Base-by-base conservation (phyloP, 768 basidiomycete genomes). In the Udeniomyces megalosporus region DNA sequence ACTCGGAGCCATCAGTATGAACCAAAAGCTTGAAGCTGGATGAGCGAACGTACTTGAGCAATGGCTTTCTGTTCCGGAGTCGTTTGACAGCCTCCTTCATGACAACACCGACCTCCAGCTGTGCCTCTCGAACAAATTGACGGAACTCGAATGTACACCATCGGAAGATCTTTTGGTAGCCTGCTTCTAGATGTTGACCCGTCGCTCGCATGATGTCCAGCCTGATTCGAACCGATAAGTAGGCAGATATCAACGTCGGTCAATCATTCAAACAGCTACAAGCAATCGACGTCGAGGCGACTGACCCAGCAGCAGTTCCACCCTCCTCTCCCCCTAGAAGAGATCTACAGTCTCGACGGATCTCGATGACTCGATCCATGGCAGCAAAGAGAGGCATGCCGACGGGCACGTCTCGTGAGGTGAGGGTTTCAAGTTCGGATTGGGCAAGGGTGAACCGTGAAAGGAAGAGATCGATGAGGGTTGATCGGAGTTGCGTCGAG, bases 121-220 rank as follows among this genome's bases (percentile, higher is more conserved):
- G 82, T 12, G 80, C 77, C 61, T 87, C 89, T 32, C 82, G 79
- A 6, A 84, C 84, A 66, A 85, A 81, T 66, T 83, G 80, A 11
- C 86, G 79, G 70, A 95, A 90, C 71, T 93, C 87, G 69, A 85
- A 84, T 0, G 83, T 80, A 71, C 84, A 81, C 82, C 86, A 92
- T 28, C 89, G 83, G 61, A 84, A 78, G 46, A 92, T 81, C 75
- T 95, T 96, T 62, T 87, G 83, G 73, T 87, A 92, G 2, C 84
- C 92, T 67, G 86, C 82, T 70, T 97, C 91, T 49, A 96, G 81
- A 65, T 88, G 80, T 10, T 82, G 77, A 0, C 85, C 83, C 0
- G 88, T 95, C 8, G 82, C 77, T 0, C 84, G 76, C 82, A 96
- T 88, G 63, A 96, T 88, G 69, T 96, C 93, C 49, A 88, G 74